Evolutionary conservation across 2,329 filamentous ascomycete genomes (phyloP).

Genomic region (Sporothrix mexicana): DNA sequence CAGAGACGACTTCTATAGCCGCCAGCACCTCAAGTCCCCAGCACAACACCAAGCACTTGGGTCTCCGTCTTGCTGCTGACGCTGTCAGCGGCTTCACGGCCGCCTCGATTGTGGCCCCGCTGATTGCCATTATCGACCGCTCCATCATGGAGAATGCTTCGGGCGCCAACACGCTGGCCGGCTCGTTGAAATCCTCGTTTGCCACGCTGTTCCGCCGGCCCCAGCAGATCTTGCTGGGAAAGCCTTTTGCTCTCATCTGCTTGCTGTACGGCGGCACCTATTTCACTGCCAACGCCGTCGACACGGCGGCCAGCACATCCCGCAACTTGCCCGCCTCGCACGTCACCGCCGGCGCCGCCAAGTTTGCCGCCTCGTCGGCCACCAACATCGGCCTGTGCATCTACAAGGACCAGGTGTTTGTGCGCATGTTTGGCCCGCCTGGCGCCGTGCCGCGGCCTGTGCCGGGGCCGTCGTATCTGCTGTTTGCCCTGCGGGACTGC

Average conservation of each 20-base stretch:
- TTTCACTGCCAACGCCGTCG: constrained; percentile 83
- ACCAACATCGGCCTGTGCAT: constrained; percentile 86
- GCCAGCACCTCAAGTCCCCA: neutral
- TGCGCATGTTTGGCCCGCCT: constrained; percentile 76
- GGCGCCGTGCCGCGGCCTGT: constrained; percentile 61
- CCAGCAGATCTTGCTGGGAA: constrained; percentile 65
- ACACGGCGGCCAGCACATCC: constrained; percentile 75
- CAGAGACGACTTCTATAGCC: neutral
- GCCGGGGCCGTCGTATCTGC: constrained; percentile 71
- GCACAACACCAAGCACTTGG: constrained; percentile 38
- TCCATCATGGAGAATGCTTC: constrained; percentile 85
- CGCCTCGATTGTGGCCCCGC: constrained; percentile 76
- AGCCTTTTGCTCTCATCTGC: constrained; percentile 72
- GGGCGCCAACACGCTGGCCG: constrained; percentile 64
- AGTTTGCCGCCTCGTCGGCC: constrained; percentile 80
- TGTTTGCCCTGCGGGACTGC: constrained; percentile 84
- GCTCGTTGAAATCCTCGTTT: constrained; percentile 66
- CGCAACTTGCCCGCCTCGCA: constrained; percentile 60
- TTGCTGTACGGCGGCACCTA: constrained; percentile 88
- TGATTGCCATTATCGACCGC: constrained; percentile 89
- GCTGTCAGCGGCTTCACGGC: constrained; percentile 67
- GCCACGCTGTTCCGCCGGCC: constrained; percentile 63
- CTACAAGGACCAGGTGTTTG: constrained; percentile 88
- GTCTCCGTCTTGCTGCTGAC: constrained; percentile 48
- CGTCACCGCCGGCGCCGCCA: constrained; percentile 75